phyloP scores from a whole-genome alignment of 352 stramenopile genomes.

The Globisporangium solare region DNA sequence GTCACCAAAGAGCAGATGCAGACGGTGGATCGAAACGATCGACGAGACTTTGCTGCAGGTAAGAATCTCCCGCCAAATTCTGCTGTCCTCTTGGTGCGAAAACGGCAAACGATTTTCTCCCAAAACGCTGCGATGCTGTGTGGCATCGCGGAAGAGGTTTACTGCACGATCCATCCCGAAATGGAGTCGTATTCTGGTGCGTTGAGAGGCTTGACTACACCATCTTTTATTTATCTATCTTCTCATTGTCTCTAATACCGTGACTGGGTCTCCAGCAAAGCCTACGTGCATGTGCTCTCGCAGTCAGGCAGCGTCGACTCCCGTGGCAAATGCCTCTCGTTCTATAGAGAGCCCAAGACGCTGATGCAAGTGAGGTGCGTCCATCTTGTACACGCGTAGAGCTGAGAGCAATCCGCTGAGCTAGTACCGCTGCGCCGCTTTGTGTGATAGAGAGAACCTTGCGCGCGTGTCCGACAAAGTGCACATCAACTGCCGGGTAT shows the following conservation, averaged over 20 bases:
- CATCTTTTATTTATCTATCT: neutral
- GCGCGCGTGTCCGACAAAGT: constrained; percentile 19
- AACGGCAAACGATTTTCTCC: neutral
- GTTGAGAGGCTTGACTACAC: neutral
- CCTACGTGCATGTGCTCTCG: constrained; percentile 2
- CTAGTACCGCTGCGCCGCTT: too few species aligned
- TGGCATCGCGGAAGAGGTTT: constrained; percentile 4
- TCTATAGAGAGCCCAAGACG: constrained; percentile 8
- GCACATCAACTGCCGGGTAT: constrained; percentile 5
- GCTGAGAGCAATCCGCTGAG: too few species aligned
- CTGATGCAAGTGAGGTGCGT: constrained; percentile 10
- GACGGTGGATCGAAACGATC: constrained; percentile 9
- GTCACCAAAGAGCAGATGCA: constrained; percentile 29
- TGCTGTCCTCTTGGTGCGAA: neutral
- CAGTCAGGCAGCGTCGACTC: neutral
- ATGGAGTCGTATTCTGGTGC: constrained; percentile 15
- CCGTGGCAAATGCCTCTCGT: neutral
- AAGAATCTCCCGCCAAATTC: too few species aligned
- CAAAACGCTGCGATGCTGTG: neutral
- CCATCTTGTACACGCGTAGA: too few species aligned
- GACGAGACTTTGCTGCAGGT: constrained; percentile 13
- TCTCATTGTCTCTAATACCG: neutral
- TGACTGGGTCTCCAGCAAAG: neutral
- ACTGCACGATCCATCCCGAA: constrained; percentile 16
- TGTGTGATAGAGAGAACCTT: constrained; percentile 28